Percentiles rank a stretch among this genome's conserved stretches.
These are phyloP conservation scores for Polymyxa betae DNA, from an alignment of 208 protist species.

Conservation along the genomic window DNA sequence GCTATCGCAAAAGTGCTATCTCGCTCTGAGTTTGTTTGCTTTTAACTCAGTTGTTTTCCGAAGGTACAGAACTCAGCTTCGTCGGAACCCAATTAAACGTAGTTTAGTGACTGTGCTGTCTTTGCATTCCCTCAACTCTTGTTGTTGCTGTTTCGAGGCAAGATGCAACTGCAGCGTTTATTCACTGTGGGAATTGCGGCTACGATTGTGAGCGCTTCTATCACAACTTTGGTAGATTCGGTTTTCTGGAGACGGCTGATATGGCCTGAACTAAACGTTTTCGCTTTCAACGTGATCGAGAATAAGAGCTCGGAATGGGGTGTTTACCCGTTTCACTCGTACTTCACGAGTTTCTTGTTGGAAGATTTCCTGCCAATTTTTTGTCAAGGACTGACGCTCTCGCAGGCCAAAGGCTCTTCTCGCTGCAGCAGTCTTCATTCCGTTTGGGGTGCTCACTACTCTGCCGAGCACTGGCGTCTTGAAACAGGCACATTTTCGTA, in stretches of 20 bases:
- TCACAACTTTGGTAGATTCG: conserved; percentile 29
- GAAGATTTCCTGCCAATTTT: neutral
- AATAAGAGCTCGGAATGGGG: conserved; percentile 58
- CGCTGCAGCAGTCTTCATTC: neutral
- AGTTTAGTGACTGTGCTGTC: neutral
- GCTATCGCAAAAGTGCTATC: neutral
- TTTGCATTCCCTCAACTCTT: neutral
- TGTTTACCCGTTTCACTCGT: conserved; percentile 48
- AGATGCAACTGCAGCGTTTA: neutral
- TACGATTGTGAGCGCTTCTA: neutral
- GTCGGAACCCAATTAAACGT: neutral
- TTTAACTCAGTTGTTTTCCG: neutral
- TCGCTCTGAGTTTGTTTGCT: neutral
- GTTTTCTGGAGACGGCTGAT: conserved; percentile 49
- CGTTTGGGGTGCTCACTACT: neutral
- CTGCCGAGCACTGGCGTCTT: neutral
- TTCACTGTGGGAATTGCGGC: neutral
- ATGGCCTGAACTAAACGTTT: conserved; percentile 57
- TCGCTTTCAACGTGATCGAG: conserved; percentile 58
- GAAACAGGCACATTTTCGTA: neutral
- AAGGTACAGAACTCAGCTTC: neutral
- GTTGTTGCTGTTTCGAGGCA: neutral
- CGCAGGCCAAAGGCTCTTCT: neutral
- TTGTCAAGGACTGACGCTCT: neutral
- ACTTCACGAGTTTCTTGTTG: conserved; percentile 46